phyloP scores from a whole-genome alignment of 352 stramenopile species.

The Globisporangium polare region DNA sequence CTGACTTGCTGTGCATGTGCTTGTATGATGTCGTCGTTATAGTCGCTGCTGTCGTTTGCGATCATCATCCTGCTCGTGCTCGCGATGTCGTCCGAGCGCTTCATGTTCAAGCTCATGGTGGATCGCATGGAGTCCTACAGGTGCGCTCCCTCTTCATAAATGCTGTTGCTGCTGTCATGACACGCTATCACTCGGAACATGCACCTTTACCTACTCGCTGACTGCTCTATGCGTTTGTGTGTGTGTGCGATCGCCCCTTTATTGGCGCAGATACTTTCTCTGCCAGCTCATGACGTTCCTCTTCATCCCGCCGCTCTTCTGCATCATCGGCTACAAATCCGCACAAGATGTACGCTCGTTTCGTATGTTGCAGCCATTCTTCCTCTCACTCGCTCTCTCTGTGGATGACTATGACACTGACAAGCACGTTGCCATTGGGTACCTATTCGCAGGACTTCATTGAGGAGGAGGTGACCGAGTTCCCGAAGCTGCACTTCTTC shows the following conservation, averaged over 20 bases:
- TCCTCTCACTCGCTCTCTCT: not conserved
- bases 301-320: conserved; percentile 86
- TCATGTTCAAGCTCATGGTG: conserved; percentile 88
- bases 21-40: not conserved
- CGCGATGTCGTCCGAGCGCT: conserved; percentile 75
- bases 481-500: conserved; percentile 86
- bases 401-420: too few relatives aligned
- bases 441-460: conserved; percentile 56
- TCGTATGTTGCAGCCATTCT: not conserved
- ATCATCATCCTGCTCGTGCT: conserved; percentile 73
- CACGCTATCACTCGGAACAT: not conserved
- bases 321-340: conserved; percentile 82
- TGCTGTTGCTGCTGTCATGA: not conserved
- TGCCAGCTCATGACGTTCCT: conserved; percentile 86
- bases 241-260: not conserved
- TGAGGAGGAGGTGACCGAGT: conserved; percentile 82
- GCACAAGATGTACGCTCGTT: conserved; percentile 49
- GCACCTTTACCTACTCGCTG: not conserved
- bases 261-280: conserved; percentile 68
- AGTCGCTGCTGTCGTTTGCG: conserved; percentile 76
- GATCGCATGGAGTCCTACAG: conserved; percentile 89
- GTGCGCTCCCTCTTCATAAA: conserved; percentile 19
- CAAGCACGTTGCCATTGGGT: not conserved
- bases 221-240: not conserved
- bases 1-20: not conserved